Conservation (phyloP, 140 eudicot genomes). For the Stevia rebaudiana region DNA sequence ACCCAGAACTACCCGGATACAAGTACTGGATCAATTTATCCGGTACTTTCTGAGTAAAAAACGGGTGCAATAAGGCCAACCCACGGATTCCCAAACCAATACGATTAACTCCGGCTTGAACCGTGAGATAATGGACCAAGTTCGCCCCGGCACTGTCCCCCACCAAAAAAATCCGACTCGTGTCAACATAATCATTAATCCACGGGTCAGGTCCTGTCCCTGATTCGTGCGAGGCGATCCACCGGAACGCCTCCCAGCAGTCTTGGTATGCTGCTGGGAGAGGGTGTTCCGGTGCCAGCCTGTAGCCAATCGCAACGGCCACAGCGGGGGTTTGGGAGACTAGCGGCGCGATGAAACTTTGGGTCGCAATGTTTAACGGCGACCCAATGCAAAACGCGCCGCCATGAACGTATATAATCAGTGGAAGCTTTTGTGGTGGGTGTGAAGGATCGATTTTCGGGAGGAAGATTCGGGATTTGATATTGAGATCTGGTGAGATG, state of each 20-base stretch:
- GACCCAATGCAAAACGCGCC: slow-evolving; percentile 46
- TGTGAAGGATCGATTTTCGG: slow-evolving; percentile 26
- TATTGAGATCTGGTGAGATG: slow-evolving; percentile 26
- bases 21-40: slow-evolving; percentile 24
- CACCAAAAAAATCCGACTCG: slow-evolving; percentile 26
- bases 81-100: slow-evolving; percentile 21
- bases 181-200: slow-evolving; percentile 33
- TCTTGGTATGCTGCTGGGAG: slow-evolving; percentile 43
- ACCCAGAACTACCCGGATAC: slow-evolving; percentile 30
- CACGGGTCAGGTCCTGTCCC: slow-evolving; percentile 35
- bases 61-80: slow-evolving; percentile 33
- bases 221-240: slow-evolving; percentile 38
- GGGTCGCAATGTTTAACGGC: slow-evolving; percentile 12
- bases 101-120: slow-evolving; percentile 25
- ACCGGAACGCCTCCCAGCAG: slow-evolving; percentile 41
- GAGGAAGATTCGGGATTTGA: slow-evolving; percentile 11
- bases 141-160: slow-evolving; percentile 56
- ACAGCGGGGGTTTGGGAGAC: slow-evolving; percentile 30
- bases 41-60: slow-evolving; percentile 15
- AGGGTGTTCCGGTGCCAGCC: slow-evolving; percentile 62
- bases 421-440: slow-evolving; percentile 30
- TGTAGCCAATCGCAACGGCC: slow-evolving; percentile 41
- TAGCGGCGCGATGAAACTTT: slow-evolving; percentile 26
- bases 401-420: slow-evolving; percentile 45
- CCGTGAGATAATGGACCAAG: slow-evolving; percentile 31